Base-by-base conservation (phyloP, 352 stramenopile genomes). In the Phytopythium chamaehyphon region DNA sequence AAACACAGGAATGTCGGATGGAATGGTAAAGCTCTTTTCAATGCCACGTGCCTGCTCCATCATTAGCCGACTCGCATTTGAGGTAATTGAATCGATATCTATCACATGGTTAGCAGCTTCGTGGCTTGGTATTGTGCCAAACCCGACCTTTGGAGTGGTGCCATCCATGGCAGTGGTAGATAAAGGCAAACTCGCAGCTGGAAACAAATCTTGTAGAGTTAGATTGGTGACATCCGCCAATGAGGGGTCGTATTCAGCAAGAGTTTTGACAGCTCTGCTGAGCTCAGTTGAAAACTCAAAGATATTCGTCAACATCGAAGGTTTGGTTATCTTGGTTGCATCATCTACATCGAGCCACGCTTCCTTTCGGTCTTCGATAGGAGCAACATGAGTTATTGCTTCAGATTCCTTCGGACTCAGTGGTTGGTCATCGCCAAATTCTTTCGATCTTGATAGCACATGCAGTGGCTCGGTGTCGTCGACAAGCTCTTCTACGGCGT, bases 11-110 rank as follows among this genome's bases (percentile, higher is more conserved):
- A 79, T 65, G 36, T 89, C 78, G 12, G 57, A 47, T 0, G 73
- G 69, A 6, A 62, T 24, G 0, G 49, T 40, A 36, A 83, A 74
- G 28, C 58, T 74, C 51, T 79, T 81, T 43, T 89, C 78, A 8
- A 63, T 18, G 31, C 86, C 63, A 0, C 70, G 64, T 8, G 54
- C 64, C 33, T 80, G 59, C n/a, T 69, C 47, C 31, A 86, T 42
- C 3, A 43, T 39, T 18, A 62, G 26, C 7, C 26, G 53, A 6
- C 42, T 18, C 9, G 35, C 11, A 15, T 51, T 31, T 16, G 40
- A 33, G 11, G 46, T 18, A 26, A 43, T n/a, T 5, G 42, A 19
- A 6, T 66, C 57, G 6, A 69, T 63, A 26, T 62, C 57, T 12
- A 66, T 66, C 19, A 52, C 39, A 12, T 66, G 51, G n/a, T 10